Base-by-base conservation (phyloP, 176 grass and related monocot species). In the Rhynchospora pubera region DNA sequence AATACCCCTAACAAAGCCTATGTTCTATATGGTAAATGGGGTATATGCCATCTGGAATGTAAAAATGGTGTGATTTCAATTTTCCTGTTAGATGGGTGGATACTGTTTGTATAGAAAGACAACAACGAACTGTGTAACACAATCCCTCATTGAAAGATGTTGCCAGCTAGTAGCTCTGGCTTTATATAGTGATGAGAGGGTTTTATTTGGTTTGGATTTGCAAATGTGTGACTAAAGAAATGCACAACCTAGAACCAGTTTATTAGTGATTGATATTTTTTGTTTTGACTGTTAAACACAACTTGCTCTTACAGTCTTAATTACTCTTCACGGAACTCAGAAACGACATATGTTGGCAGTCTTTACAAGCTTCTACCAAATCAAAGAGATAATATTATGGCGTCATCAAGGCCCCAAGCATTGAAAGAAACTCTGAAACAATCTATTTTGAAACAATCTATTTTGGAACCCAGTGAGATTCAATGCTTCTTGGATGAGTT, bases 391-490 rank as follows among this genome's bases (percentile, higher is more conserved):
- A 60, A 56, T 3, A 81, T 28, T 34, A n/a, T 60, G 24, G 62
- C 80, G 46, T 85, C 81, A 57, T 51, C 61, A 90, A 84, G 85
- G 83, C 83, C 79, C 43, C 72, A 89, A 75, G 77, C 91, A 72
- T 83, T 93, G 18, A 94, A 98, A 86, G 92, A 93, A 66, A 85
- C 84, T 77, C 83, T 98, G 65, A 98, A 93, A n/a, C n/a, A n/a
- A n/a, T n/a, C n/a, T n/a, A n/a, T n/a, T n/a, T n/a, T n/a, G n/a
- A n/a, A n/a, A 79, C 90, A 89, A 44, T 87, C 78, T 32, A 60
- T 91, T 88, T 13, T 94, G 73, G 90, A 85, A 61, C 82, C 90
- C 66, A 93, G 51, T 58, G 81, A 94, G 87, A 89, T 93, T 83
- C 81, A 88, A 57, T 87, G 85, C 73, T 91, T 90, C 62, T 93